Percentiles rank a stretch among this genome's conserved stretches.
Evolutionary conservation across 129 eudicot species (phyloP).

Genomic region (Saussurea involucrata): DNA sequence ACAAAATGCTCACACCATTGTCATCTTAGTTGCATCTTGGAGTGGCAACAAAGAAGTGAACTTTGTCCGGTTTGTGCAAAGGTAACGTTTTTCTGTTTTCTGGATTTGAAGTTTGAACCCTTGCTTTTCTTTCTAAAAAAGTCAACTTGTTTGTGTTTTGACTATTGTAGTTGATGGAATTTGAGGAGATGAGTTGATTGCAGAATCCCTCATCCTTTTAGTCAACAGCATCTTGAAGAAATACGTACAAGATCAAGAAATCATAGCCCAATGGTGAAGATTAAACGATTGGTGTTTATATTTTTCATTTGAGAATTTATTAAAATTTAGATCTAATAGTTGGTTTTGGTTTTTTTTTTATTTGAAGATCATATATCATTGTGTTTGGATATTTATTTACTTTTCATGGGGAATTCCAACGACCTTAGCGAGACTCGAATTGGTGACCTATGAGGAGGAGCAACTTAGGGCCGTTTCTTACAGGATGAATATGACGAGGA

Average conservation of each 20-base stretch:
- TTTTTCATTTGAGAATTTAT: neutral
- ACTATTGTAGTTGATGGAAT: slow-evolving; percentile 22
- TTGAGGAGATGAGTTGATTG: slow-evolving; percentile 17
- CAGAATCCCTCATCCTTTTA: neutral
- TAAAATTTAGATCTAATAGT: neutral
- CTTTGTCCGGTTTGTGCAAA: slow-evolving; percentile 51
- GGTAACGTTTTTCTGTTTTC: slow-evolving; percentile 27
- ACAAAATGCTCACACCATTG: slow-evolving; percentile 56
- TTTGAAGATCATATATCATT: neutral
- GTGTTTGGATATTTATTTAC: neutral
- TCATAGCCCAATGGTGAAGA: neutral
- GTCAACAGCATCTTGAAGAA: slow-evolving; percentile 12
- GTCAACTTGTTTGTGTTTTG: neutral
- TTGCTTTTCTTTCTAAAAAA: neutral
- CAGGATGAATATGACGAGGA: no score
- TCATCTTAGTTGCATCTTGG: slow-evolving; percentile 71
- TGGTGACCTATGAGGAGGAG: no score
- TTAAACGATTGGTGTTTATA: neutral
- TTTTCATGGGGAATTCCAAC: neutral
- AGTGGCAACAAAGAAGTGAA: slow-evolving; percentile 66
- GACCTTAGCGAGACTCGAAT: neutral
- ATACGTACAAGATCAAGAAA: slow-evolving; percentile 6
- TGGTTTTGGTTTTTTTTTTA: neutral
- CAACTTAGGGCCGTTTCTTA: no score
- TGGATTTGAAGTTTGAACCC: neutral